phyloP scores from a whole-genome alignment of 371 early-diverging fungal species.

The Mortierella sp. region DNA sequence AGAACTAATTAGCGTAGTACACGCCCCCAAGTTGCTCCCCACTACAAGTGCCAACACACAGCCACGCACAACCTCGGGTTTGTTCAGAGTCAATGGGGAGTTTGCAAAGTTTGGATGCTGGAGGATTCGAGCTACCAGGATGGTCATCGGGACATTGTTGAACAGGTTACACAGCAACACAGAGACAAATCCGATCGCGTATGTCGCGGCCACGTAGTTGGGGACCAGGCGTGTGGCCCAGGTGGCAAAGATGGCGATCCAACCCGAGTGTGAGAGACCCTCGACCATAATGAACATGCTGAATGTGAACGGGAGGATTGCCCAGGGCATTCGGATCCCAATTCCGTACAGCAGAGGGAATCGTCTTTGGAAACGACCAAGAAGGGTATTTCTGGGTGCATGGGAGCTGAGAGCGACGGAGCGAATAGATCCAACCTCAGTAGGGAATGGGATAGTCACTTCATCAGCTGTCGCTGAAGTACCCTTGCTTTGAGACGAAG shows the following conservation, averaged over 20 bases:
- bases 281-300: conserved; percentile 91
- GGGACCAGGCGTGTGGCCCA: conserved; percentile 69
- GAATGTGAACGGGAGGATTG: conserved; percentile 81
- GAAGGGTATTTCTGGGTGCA: not conserved
- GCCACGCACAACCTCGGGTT: conserved; percentile 62
- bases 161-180: conserved; percentile 81
- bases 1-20: conserved; percentile 79
- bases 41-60: conserved; percentile 81
- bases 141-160: conserved; percentile 90
- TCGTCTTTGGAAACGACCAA: conserved; percentile 31
- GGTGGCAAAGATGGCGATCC: conserved; percentile 78
- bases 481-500: not conserved
- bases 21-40: conserved; percentile 87
- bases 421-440: not conserved
- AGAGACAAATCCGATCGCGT: conserved; percentile 73
- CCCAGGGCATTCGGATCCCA: conserved; percentile 79
- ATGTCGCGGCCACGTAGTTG: conserved; percentile 72
- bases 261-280: conserved; percentile 73
- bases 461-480: too few relatives aligned
- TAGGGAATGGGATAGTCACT: not conserved
- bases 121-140: conserved; percentile 82
- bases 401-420: not conserved
- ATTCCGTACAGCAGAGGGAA: conserved; percentile 70
- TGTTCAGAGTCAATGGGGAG: conserved; percentile 54
- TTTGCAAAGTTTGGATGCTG: conserved; percentile 73